Evolutionary conservation across 129 eudicot species (phyloP).

Genomic region (Silybum marianum): DNA sequence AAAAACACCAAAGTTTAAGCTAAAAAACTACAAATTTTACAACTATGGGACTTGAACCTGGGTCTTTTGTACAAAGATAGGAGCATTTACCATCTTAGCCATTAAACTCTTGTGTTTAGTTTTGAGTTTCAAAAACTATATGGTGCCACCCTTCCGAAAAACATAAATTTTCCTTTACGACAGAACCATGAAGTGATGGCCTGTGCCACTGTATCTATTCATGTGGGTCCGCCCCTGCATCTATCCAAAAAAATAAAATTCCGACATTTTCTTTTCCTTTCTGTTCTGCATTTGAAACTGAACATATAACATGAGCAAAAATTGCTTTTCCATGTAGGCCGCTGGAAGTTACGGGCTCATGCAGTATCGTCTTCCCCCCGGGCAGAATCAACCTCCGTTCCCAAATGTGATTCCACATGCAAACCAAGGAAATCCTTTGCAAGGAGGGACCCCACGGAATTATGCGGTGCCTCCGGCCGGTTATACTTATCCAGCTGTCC

Average conservation of each 20-base stretch:
- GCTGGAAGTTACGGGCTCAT: slow-evolving; percentile 83
- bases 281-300: slow-evolving; percentile 16
- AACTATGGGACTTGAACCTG: too few relatives aligned
- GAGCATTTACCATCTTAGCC: too few relatives aligned
- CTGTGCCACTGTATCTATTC: too few relatives aligned
- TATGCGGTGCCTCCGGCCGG: slow-evolving; percentile 33
- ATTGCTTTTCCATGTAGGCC: slow-evolving; percentile 53
- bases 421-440: slow-evolving; percentile 59
- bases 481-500: slow-evolving; percentile 53
- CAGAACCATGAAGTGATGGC: too few relatives aligned
- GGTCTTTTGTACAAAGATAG: too few relatives aligned
- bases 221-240: background rate
- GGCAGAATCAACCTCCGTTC: slow-evolving; percentile 69
- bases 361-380: slow-evolving; percentile 71
- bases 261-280: background rate
- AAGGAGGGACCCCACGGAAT: slow-evolving; percentile 62
- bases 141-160: too few relatives aligned
- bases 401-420: slow-evolving; percentile 48
- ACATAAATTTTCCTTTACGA: too few relatives aligned
- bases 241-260: background rate
- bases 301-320: slow-evolving; percentile 10
- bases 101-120: too few relatives aligned
- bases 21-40: too few relatives aligned
- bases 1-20: too few relatives aligned
- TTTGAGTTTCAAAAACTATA: too few relatives aligned